phyloP scores from a whole-genome alignment of 1,284 basidiomycete genomes.

The Veloboletus limbatus region DNA sequence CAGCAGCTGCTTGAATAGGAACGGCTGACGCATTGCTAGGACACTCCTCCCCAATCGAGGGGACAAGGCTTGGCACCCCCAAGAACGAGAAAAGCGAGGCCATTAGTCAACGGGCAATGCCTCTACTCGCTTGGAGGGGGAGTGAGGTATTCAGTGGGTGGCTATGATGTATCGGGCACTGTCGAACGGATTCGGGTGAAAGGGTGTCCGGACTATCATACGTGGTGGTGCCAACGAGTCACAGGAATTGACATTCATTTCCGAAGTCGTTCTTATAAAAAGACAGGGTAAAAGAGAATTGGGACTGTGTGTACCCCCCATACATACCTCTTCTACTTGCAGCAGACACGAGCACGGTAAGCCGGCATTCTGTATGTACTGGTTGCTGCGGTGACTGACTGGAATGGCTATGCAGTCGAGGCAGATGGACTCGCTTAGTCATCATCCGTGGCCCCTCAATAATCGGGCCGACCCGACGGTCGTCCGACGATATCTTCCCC shows the following conservation, averaged over 20 bases:
- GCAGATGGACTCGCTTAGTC: slow-evolving; percentile 36
- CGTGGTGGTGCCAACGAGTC: slow-evolving; percentile 16
- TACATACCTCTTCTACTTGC: slow-evolving; percentile 25
- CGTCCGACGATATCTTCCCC: slow-evolving; percentile 35
- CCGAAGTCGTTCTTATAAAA: slow-evolving; percentile 33
- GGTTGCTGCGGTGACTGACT: slow-evolving; percentile 21
- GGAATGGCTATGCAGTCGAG: slow-evolving; percentile 24
- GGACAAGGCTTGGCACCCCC: slow-evolving; percentile 30
- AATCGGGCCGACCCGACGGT: slow-evolving; percentile 37
- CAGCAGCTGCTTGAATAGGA: slow-evolving; percentile 22
- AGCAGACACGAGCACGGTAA: too few species aligned
- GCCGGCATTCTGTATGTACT: slow-evolving; percentile 22
- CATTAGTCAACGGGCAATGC: slow-evolving; percentile 36
- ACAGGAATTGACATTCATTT: slow-evolving; percentile 37
- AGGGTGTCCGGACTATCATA: slow-evolving; percentile 29
- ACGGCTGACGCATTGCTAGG: slow-evolving; percentile 14
- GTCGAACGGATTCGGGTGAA: slow-evolving; percentile 34
- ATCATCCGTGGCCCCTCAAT: slow-evolving; percentile 27
- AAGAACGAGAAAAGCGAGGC: slow-evolving; percentile 20
- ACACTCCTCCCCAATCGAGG: slow-evolving; percentile 19
- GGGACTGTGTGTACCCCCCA: too few species aligned
- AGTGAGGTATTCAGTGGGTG: slow-evolving; percentile 17
- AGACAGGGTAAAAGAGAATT: slow-evolving; percentile 24
- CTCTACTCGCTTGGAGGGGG: slow-evolving; percentile 22
- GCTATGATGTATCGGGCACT: slow-evolving; percentile 32